phyloP scores from a whole-genome alignment of 805 yeast genomes.

The Lipomyces anomalus region DNA sequence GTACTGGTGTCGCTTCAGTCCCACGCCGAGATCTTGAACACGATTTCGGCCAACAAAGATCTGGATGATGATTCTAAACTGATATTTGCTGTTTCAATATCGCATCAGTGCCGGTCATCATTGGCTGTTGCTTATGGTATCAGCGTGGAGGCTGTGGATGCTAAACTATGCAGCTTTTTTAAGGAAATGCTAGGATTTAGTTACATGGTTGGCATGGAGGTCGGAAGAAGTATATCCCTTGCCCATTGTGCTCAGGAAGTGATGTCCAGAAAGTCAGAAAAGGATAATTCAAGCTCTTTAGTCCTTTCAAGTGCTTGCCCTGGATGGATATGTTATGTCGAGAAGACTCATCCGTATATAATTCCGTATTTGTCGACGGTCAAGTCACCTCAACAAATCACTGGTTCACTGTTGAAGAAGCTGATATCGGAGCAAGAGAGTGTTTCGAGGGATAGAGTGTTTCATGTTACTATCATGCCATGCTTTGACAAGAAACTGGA shows the following conservation, averaged over 20 bases:
- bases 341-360: constrained; percentile 87
- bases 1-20: constrained; percentile 87
- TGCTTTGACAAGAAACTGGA: constrained; percentile 95
- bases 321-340: constrained; percentile 94
- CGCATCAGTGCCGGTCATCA: constrained; percentile 83
- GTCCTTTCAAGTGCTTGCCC: constrained; percentile 76
- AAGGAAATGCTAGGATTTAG: constrained; percentile 57
- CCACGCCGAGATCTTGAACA: constrained; percentile 67
- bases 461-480: constrained; percentile 89
- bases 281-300: constrained; percentile 37
- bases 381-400: constrained; percentile 89
- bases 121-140: constrained; percentile 62
- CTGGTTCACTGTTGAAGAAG: constrained; percentile 69
- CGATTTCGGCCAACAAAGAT: constrained; percentile 33
- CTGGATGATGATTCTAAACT: constrained; percentile 30
- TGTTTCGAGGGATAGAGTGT: constrained; percentile 40
- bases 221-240: constrained; percentile 68
- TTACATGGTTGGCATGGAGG: constrained; percentile 76
- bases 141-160: constrained; percentile 53
- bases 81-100: constrained; percentile 65
- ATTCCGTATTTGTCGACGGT: constrained; percentile 64
- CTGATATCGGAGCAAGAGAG: constrained; percentile 37
- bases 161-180: constrained; percentile 53
- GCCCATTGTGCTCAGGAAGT: constrained; percentile 42
- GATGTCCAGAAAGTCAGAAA: constrained; percentile 3